Evolutionary conservation across 2,329 filamentous ascomycete species (phyloP).

Genomic region (Gremmenia infestans): DNA sequence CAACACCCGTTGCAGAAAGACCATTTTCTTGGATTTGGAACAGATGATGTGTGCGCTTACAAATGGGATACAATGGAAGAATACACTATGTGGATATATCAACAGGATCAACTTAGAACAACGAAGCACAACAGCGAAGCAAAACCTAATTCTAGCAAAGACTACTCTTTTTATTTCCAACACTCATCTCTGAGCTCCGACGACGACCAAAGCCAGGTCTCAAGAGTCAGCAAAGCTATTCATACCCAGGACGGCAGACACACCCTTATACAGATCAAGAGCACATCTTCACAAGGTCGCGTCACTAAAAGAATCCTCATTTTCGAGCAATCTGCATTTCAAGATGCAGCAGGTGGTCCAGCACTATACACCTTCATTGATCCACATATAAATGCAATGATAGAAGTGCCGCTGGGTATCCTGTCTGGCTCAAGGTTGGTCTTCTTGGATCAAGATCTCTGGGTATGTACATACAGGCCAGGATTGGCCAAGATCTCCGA

Average conservation of each 20-base stretch:
- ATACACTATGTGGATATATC: too few relatives aligned
- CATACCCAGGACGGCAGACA: background rate
- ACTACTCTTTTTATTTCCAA: background rate
- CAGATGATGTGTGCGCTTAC: too few relatives aligned
- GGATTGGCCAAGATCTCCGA: background rate
- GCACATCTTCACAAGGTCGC: background rate
- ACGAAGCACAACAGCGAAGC: too few relatives aligned
- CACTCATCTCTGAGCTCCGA: background rate
- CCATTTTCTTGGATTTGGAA: too few relatives aligned
- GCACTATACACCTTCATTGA: background rate
- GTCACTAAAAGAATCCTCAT: background rate
- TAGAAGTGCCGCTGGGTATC: background rate
- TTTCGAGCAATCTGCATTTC: background rate
- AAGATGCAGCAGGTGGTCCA: background rate
- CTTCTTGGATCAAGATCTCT: background rate
- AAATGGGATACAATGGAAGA: too few relatives aligned
- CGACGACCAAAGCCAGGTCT: background rate
- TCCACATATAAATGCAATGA: background rate
- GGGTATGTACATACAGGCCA: background rate
- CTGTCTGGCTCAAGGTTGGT: background rate
- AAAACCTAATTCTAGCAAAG: too few relatives aligned
- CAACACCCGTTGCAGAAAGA: too few relatives aligned
- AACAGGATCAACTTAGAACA: too few relatives aligned
- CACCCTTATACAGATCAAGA: background rate
- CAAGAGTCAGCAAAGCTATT: background rate